phyloP scores from a whole-genome alignment of 176 grass and related monocot genomes.

The Triticum dicoccoides region DNA sequence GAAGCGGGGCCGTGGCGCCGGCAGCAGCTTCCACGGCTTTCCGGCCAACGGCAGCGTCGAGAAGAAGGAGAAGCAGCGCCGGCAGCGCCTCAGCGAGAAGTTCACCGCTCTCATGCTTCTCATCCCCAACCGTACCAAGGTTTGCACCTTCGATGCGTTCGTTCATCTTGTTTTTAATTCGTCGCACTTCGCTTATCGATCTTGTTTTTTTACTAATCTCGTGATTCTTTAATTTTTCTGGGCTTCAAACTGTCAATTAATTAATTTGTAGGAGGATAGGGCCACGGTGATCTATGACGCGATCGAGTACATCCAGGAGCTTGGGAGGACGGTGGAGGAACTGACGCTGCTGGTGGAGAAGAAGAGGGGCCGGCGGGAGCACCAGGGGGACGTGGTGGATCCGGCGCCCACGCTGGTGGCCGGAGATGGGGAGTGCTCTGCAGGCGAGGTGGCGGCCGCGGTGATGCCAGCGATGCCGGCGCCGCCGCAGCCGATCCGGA shows the following conservation, averaged over 20 bases:
- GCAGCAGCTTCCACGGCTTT: slow-evolving; percentile 19
- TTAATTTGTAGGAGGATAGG: slow-evolving; percentile 45
- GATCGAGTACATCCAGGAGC: slow-evolving; percentile 79
- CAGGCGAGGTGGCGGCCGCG: slow-evolving; percentile 33
- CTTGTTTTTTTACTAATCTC: not conserved
- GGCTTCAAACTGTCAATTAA: not conserved
- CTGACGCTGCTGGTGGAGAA: slow-evolving; percentile 68
- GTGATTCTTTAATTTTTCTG: not conserved
- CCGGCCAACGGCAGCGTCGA: slow-evolving; percentile 36
- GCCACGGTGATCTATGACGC: slow-evolving; percentile 68
- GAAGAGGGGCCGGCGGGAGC: slow-evolving; percentile 48
- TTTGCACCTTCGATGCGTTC: not conserved
- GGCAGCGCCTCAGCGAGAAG: slow-evolving; percentile 62
- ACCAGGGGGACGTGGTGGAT: slow-evolving; percentile 39
- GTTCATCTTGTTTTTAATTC: not conserved
- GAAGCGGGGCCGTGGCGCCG: slow-evolving; percentile 32
- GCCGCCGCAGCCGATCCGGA: slow-evolving; percentile 45
- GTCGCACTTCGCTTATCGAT: not conserved
- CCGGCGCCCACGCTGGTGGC: not conserved
- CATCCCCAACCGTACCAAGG: slow-evolving; percentile 76
- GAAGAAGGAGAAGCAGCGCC: slow-evolving; percentile 89
- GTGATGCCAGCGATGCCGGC: not conserved
- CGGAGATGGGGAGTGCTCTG: slow-evolving; percentile 48
- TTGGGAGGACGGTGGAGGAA: slow-evolving; percentile 69
- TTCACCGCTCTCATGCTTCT: slow-evolving; percentile 58